phyloP scores from a whole-genome alignment of 2,329 filamentous ascomycete species.

The Monilinia polystroma region DNA sequence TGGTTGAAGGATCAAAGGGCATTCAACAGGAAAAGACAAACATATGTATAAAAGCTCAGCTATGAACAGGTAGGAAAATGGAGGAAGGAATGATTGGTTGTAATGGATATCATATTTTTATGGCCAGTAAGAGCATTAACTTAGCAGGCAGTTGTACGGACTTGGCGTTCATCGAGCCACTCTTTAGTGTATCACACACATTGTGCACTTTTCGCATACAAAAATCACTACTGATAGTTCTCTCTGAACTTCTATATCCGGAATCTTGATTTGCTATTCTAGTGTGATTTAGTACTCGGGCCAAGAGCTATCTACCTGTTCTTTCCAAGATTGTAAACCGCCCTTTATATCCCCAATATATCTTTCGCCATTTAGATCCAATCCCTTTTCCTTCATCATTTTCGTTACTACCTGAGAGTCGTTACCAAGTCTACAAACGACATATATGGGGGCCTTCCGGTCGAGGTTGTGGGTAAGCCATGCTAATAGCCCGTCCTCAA shows the following conservation, averaged over 20 bases:
- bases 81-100: conserved; percentile 10
- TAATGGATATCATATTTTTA: conserved; percentile 15
- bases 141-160: conserved; percentile 16
- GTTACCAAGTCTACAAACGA: conserved; percentile 74
- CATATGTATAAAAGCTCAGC: conserved; percentile 31
- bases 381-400: conserved; percentile 60
- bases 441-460: conserved; percentile 58
- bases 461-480: conserved; percentile 46
- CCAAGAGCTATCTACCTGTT: conserved; percentile 60
- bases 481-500: conserved; percentile 26
- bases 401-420: conserved; percentile 71
- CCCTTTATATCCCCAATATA: conserved; percentile 70
- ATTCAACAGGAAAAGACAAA: conserved; percentile 78
- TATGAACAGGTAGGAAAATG: conserved; percentile 22
- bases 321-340: conserved; percentile 71
- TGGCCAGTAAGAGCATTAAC: conserved; percentile 12
- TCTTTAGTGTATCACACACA: conserved; percentile 3
- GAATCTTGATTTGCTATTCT: neutral
- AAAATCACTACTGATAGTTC: conserved; percentile 22
- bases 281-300: conserved; percentile 50
- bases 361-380: conserved; percentile 49
- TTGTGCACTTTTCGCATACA: conserved; percentile 3
- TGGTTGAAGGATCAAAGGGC: conserved; percentile 98
- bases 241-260: conserved; percentile 2
- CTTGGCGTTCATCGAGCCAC: conserved; percentile 23